Conservation (phyloP, 441 rosid species). For the Omphalea diandra region DNA sequence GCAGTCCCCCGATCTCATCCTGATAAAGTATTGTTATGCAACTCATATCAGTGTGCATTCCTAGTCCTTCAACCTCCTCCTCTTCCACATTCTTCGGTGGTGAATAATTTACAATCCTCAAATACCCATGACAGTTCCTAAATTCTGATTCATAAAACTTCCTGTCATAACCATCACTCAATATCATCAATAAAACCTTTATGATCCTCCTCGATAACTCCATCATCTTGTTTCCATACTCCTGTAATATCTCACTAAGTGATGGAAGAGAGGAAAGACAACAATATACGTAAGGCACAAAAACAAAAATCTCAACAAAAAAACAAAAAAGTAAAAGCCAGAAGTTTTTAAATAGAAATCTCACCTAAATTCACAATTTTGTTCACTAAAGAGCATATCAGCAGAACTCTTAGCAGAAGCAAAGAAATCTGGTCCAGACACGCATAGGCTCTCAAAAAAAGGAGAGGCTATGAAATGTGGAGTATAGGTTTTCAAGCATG, state of each 20-base stretch:
- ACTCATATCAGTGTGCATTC: conserved; percentile 84
- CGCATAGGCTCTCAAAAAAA: conserved; percentile 58
- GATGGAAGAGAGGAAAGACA: conserved; percentile 4
- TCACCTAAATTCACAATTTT: conserved; percentile 47
- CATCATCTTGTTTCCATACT: conserved; percentile 55
- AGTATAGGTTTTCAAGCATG: conserved; percentile 45
- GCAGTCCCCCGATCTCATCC: conserved; percentile 67
- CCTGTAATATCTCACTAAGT: conserved; percentile 46
- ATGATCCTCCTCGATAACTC: conserved; percentile 50
- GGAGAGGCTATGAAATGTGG: conserved; percentile 71
- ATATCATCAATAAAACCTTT: conserved; percentile 41
- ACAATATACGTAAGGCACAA: background rate
- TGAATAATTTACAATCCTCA: conserved; percentile 60
- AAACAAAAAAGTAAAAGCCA: background rate
- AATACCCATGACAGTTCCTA: conserved; percentile 56
- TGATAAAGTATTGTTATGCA: conserved; percentile 73
- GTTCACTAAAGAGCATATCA: conserved; percentile 44
- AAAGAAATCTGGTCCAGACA: conserved; percentile 62
- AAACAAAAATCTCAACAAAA: conserved; percentile 7
- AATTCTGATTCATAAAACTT: conserved; percentile 46
- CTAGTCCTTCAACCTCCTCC: conserved; percentile 64
- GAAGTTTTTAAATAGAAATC: background rate
- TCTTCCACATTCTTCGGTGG: conserved; percentile 48
- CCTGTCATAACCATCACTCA: conserved; percentile 43
- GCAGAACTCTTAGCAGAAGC: conserved; percentile 48